Conservation (phyloP, 768 basidiomycete species). For the Pleurotus citrinopileatus region DNA sequence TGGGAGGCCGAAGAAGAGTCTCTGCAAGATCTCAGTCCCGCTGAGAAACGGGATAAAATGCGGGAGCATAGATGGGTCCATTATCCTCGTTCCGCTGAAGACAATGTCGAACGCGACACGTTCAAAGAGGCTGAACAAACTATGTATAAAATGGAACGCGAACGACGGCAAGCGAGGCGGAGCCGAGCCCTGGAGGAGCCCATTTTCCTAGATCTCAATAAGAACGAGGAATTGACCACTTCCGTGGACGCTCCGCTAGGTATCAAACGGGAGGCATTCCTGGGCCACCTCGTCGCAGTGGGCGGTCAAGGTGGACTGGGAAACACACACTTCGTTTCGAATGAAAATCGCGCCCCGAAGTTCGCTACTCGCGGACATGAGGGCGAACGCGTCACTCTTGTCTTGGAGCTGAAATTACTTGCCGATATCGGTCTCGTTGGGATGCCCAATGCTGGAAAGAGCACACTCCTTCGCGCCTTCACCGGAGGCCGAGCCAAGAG, state of each 20-base stretch:
- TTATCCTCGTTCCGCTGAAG: conserved; percentile 65
- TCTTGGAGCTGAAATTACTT: conserved; percentile 88
- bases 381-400: conserved; percentile 78
- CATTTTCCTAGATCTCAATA: conserved; percentile 62
- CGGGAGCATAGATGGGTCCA: conserved; percentile 74
- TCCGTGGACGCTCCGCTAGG: conserved; percentile 64
- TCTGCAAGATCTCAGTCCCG: conserved; percentile 41
- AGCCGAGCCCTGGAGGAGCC: conserved; percentile 39
- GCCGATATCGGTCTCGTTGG: conserved; percentile 97
- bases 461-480: conserved; percentile 85
- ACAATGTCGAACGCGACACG: conserved; percentile 57
- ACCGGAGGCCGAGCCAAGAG: conserved; percentile 83
- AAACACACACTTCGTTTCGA: conserved; percentile 80
- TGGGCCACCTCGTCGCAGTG: conserved; percentile 65
- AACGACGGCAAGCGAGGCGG: conserved; percentile 45
- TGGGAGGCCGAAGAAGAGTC: conserved; percentile 74
- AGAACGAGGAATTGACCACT: conserved; percentile 38
- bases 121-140: conserved; percentile 72
- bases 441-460: conserved; percentile 93
- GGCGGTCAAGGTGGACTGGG: conserved; percentile 86
- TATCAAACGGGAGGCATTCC: conserved; percentile 43
- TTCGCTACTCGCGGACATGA: conserved; percentile 77
- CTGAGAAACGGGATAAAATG: conserved; percentile 56
- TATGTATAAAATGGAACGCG: conserved; percentile 59
- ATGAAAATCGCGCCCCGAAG: conserved; percentile 76